Evolutionary conservation across 805 yeast genomes (phyloP), one percentile per base, ranked within the genome.

Genomic region (Suhomyces faveliae): DNA sequence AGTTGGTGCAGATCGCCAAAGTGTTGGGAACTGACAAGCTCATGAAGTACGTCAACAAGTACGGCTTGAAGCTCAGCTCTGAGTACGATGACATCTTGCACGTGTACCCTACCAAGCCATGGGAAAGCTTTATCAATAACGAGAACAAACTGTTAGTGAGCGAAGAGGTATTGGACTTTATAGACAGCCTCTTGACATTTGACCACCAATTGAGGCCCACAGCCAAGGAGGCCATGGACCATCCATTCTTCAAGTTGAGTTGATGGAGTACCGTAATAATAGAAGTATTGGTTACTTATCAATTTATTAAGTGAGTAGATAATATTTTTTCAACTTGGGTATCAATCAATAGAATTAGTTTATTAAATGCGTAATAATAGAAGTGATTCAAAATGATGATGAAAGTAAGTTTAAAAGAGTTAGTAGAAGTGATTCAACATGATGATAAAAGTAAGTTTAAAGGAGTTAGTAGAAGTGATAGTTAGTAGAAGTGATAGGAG

Each of bases 161-260:
- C 54, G 64, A 64, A 21, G 94, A 87, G 49, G 85, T 87, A 40
- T 70, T 92, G 44, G 96, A 90, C 64, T 81, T 90, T 59, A 80
- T 90, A 53, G 96, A 88, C 64, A 79, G 83, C 57, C 71, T 91
- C 52, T 73, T 90, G 57, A 79, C 87, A 50, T 90, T 88, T 61
- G 97, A 91, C 63, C 97, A 91, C 65, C 89, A 87, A 62, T 86
- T 85, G 63, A 79, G 97, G 63, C 76, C 89, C 40, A 89, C 97
- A 5, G 96, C 96, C 1, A 80, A 78, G 64, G 96, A 91, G 64
- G 94, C 96, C 22, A 83, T 89, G 86, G 80, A 68, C 11, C 96
- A 89, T 68, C 67, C 71, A 3, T 73, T 70, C 51, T 72, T 72
- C 60, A 59, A 58, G 51, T 33, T 45, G 24, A 12, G 10, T 33